phyloP scores from a whole-genome alignment of 805 yeast species.

The Candida argentea region DNA sequence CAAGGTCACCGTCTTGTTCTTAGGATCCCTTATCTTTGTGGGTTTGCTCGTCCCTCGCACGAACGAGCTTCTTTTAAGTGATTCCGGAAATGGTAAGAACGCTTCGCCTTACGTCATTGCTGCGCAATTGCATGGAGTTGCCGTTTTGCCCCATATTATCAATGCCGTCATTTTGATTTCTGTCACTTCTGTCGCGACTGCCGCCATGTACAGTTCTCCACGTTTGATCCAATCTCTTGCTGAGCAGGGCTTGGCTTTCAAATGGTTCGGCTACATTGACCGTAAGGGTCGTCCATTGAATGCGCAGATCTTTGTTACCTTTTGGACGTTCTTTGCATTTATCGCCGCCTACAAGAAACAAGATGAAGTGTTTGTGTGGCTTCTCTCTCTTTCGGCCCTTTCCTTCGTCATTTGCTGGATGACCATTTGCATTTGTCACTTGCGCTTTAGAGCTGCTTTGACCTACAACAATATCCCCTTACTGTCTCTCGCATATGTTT shows the following conservation, averaged over 20 bases:
- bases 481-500: conserved; percentile 14
- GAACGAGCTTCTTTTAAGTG: conserved; percentile 25
- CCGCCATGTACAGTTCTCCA: conserved; percentile 20
- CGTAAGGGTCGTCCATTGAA: conserved; percentile 18
- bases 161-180: conserved; percentile 23
- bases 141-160: conserved; percentile 20
- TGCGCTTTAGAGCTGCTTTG: conserved; percentile 21
- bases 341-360: conserved; percentile 22
- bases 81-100: conserved; percentile 11
- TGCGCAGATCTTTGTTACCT: conserved; percentile 16
- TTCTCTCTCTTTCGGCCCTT: conserved; percentile 19
- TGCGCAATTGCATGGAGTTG: conserved; percentile 16
- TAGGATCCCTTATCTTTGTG: conserved; percentile 18
- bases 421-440: conserved; percentile 16
- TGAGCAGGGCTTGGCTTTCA: conserved; percentile 18
- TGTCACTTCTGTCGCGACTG: conserved; percentile 21
- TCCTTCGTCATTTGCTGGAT: conserved; percentile 18
- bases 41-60: conserved; percentile 30
- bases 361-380: conserved; percentile 20
- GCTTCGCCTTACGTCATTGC: conserved; percentile 22
- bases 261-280: conserved; percentile 17
- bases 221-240: conserved; percentile 17
- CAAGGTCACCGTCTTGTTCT: conserved; percentile 17
- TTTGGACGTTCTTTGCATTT: conserved; percentile 14
- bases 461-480: conserved; percentile 13